These are phyloP conservation scores for Hygrophorus pudorinus DNA, from an alignment of 768 basidiomycete species.

Conservation along the genomic window DNA sequence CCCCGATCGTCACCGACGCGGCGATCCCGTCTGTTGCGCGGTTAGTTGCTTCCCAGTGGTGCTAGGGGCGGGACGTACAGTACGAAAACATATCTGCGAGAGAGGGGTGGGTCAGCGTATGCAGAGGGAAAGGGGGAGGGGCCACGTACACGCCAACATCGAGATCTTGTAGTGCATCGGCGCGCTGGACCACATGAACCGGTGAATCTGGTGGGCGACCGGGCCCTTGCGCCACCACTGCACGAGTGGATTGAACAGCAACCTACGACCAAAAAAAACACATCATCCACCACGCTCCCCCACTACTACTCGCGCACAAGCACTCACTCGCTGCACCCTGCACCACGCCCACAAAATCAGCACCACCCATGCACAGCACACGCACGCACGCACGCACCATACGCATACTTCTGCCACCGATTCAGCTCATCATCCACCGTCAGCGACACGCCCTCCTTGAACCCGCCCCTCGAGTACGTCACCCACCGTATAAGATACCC, in stretches of 20 bases:
- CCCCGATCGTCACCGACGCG: conserved; percentile 50
- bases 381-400: conserved; percentile 43
- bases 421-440: conserved; percentile 86
- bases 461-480: conserved; percentile 74
- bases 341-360: conserved; percentile 32
- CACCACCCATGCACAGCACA: too few species aligned
- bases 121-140: not conserved
- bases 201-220: conserved; percentile 63
- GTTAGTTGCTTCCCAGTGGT: not conserved
- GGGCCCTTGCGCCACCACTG: conserved; percentile 74
- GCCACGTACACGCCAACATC: conserved; percentile 53
- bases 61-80: conserved; percentile 19
- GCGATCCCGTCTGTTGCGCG: conserved; percentile 44
- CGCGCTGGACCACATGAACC: conserved; percentile 64
- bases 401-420: conserved; percentile 77
- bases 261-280: conserved; percentile 40
- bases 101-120: not conserved
- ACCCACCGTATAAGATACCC: conserved; percentile 69
- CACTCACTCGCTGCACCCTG: conserved; percentile 55
- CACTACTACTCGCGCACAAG: conserved; percentile 32
- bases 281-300: conserved; percentile 31
- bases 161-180: conserved; percentile 79
- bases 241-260: conserved; percentile 75
- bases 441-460: conserved; percentile 87
- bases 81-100: conserved; percentile 44